phyloP scores from a whole-genome alignment of 257 asterid genomes.

The Anisodus acutangulus region DNA sequence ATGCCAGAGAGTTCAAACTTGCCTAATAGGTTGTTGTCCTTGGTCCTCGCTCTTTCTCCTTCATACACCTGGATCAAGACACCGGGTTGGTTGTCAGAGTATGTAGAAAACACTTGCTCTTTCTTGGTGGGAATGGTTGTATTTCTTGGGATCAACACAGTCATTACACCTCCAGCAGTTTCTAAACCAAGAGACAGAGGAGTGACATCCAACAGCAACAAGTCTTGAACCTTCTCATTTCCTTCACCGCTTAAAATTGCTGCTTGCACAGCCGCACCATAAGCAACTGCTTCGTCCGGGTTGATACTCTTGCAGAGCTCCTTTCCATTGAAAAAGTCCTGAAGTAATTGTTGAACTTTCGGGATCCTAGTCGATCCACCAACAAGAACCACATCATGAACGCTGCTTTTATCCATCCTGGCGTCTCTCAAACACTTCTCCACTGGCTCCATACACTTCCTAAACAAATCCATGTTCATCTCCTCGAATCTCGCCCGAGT shows the following conservation, averaged over 20 bases:
- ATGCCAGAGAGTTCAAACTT: conserved; percentile 65
- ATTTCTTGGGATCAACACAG: conserved; percentile 58
- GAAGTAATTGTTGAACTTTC: conserved; percentile 46
- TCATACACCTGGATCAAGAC: conserved; percentile 65
- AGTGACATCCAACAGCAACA: conserved; percentile 61
- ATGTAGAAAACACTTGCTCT: conserved; percentile 65
- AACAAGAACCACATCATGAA: conserved; percentile 45
- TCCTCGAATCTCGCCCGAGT: conserved; percentile 42
- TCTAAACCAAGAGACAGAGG: conserved; percentile 66
- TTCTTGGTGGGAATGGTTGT: conserved; percentile 67
- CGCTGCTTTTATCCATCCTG: conserved; percentile 37
- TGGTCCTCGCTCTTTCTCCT: conserved; percentile 65
- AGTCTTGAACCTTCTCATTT: conserved; percentile 70
- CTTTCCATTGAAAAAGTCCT: conserved; percentile 67
- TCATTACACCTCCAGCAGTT: conserved; percentile 71
- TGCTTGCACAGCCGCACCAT: conserved; percentile 73
- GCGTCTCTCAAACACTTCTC: conserved; percentile 47
- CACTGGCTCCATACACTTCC: conserved; percentile 43
- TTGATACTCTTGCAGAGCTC: conserved; percentile 75
- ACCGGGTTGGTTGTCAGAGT: conserved; percentile 65
- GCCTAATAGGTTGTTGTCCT: conserved; percentile 64
- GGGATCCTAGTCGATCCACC: conserved; percentile 47
- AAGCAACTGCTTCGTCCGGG: conserved; percentile 79
- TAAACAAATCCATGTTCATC: conserved; percentile 43
- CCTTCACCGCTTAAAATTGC: conserved; percentile 75